Evolutionary conservation across 1,139 yeast species (phyloP).

Genomic region (Blastobotrys aristatus): DNA sequence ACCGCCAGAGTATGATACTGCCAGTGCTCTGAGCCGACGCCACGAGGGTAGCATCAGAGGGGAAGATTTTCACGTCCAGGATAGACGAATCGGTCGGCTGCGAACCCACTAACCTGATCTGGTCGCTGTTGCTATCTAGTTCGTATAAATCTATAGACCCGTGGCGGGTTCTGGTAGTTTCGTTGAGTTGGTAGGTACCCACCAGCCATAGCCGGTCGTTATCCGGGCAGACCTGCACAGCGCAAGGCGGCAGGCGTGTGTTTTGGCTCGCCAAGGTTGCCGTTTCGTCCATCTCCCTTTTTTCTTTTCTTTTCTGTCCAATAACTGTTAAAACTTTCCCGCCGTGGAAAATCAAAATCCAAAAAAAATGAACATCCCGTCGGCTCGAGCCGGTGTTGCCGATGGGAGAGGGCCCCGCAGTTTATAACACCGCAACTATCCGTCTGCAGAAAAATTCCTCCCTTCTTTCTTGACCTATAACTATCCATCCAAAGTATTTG

Average conservation of each 20-base stretch:
- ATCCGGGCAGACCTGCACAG: conserved; percentile 55
- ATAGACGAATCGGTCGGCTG: conserved; percentile 50
- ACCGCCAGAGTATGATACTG: conserved; percentile 57
- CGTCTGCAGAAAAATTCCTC: too few species aligned
- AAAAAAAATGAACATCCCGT: too few species aligned
- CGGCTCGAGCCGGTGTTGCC: too few species aligned
- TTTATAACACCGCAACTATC: too few species aligned
- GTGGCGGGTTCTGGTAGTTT: conserved; percentile 50
- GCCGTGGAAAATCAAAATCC: neutral
- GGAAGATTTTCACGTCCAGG: conserved; percentile 66
- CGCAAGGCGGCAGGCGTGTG: conserved; percentile 76
- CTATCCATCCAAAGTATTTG: too few species aligned
- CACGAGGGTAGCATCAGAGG: conserved; percentile 45
- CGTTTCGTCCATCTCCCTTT: conserved; percentile 11
- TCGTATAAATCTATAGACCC: conserved; percentile 63
- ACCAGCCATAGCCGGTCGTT: conserved; percentile 48
- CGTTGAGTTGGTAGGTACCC: conserved; percentile 76
- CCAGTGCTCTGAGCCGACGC: conserved; percentile 82
- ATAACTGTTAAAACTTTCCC: too few species aligned
- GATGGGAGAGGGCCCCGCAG: too few species aligned
- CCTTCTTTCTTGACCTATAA: neutral
- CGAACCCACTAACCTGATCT: too few species aligned
- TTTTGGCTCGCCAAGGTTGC: conserved; percentile 16
- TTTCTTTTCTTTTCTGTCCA: neutral
- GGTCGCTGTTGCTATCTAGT: conserved; percentile 32